Conservation (phyloP, 768 basidiomycete genomes). For the Pleurotus tuoliensis region DNA sequence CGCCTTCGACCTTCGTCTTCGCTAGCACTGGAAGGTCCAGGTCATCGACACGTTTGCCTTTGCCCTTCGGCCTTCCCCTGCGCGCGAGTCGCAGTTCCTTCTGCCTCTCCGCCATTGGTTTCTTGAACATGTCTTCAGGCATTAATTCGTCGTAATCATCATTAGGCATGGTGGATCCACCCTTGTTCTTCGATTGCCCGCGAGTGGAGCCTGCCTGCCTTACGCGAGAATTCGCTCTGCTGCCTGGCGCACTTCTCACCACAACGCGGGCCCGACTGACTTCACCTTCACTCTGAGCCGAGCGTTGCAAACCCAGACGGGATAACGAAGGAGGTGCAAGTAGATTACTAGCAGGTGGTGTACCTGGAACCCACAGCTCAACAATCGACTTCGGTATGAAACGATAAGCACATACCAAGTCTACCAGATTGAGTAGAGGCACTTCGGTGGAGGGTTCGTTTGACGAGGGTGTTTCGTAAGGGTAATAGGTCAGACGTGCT, state of each 20-base stretch:
- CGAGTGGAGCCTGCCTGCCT: not conserved
- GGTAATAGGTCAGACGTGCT: not conserved
- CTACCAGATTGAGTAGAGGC: not conserved
- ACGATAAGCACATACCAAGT: not conserved
- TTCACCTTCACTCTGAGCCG: conserved; percentile 27
- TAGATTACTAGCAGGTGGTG: not conserved
- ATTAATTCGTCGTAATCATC: not conserved
- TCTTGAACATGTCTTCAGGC: not conserved
- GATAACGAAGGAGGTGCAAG: conserved; percentile 1
- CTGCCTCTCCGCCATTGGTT: not conserved
- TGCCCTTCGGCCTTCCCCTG: conserved; percentile 9
- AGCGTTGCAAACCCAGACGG: not conserved
- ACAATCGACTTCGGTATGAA: not conserved
- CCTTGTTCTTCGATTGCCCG: not conserved
- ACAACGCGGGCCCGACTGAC: conserved; percentile 55
- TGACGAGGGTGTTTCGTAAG: not conserved
- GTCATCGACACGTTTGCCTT: conserved; percentile 19
- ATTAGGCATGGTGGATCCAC: conserved; percentile 12
- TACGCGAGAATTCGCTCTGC: conserved; percentile 48
- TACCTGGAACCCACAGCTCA: not conserved
- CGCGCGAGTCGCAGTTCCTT: conserved; percentile 4
- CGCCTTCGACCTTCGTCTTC: conserved; percentile 57
- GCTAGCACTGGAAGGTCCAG: conserved; percentile 57
- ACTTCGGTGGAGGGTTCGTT: not conserved
- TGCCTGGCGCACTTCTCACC: conserved; percentile 69